Conservation (phyloP, 306 rosid species). For the Inga oerstediana region DNA sequence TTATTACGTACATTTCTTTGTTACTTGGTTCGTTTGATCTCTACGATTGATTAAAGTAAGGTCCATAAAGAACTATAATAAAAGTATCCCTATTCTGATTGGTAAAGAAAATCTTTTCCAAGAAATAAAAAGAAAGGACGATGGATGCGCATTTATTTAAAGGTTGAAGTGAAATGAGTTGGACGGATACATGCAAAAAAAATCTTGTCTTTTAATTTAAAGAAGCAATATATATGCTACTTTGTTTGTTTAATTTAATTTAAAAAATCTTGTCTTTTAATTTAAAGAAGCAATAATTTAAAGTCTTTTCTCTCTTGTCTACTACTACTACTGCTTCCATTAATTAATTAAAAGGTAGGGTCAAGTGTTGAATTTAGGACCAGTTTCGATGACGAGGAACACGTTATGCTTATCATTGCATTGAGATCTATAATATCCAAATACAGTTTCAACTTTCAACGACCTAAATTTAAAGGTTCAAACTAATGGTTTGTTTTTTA, state of each 20-base stretch:
- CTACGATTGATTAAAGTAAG: not conserved
- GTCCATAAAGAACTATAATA: not conserved
- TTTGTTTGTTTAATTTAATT: not conserved
- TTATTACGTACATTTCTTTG: not conserved
- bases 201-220: not conserved
- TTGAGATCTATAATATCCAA: no score
- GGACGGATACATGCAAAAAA: not conserved
- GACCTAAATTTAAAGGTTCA: no score
- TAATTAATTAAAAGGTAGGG: not conserved
- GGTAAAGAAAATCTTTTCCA: not conserved
- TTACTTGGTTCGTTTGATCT: not conserved
- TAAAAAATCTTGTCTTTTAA: not conserved
- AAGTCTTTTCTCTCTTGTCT: not conserved
- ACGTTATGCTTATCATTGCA: no score
- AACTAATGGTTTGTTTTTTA: no score
- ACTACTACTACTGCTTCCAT: not conserved
- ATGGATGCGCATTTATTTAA: not conserved
- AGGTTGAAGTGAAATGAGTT: not conserved
- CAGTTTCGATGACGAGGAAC: no score
- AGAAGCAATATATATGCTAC: not conserved
- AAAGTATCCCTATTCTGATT: not conserved
- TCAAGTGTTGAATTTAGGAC: not conserved
- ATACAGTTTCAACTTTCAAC: no score
- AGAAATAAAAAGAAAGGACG: not conserved
- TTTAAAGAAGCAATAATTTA: not conserved